Conservation (phyloP, 192 early-diverging fungal species). For the Podila epigama region DNA sequence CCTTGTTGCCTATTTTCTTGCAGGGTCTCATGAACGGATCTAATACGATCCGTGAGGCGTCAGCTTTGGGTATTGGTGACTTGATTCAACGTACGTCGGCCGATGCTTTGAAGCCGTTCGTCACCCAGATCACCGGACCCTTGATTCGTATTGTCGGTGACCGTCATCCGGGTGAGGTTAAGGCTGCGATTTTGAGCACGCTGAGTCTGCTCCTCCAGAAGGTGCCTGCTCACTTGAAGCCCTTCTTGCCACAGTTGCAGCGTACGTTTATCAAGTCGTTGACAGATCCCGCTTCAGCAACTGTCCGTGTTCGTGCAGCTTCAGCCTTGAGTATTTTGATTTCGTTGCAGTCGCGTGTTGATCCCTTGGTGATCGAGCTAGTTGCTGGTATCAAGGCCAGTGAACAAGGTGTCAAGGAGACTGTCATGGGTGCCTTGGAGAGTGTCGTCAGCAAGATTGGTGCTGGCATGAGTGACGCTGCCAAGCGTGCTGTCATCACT, state of each 20-base stretch:
- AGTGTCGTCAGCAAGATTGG: conserved; percentile 72
- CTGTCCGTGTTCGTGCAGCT: conserved; percentile 83
- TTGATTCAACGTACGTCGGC: conserved; percentile 74
- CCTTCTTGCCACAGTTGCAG: conserved; percentile 98
- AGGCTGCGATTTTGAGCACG: conserved; percentile 91
- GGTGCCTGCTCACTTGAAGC: conserved; percentile 88
- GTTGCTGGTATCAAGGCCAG: conserved; percentile 69
- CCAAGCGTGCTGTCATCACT: conserved; percentile 64
- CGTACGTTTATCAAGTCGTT: conserved; percentile 94
- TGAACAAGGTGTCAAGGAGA: conserved; percentile 64
- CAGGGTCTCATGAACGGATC: conserved; percentile 93
- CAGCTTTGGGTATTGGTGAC: conserved; percentile 86
- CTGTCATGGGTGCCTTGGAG: conserved; percentile 79
- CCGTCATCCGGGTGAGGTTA: conserved; percentile 89
- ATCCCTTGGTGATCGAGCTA: conserved; percentile 81
- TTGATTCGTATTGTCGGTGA: conserved; percentile 98
- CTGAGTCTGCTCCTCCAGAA: conserved; percentile 80
- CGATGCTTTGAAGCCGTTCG: conserved; percentile 84
- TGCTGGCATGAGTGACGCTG: conserved; percentile 62
- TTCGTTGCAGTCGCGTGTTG: conserved; percentile 74
- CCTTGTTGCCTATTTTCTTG: conserved; percentile 90
- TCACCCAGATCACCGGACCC: conserved; percentile 96
- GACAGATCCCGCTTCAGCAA: conserved; percentile 72
- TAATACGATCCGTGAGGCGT: conserved; percentile 83
- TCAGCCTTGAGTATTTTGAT: conserved; percentile 78